These are phyloP conservation scores for Metschnikowia santaceciliae DNA, from an alignment of 805 yeast species.

Conservation along the genomic window DNA sequence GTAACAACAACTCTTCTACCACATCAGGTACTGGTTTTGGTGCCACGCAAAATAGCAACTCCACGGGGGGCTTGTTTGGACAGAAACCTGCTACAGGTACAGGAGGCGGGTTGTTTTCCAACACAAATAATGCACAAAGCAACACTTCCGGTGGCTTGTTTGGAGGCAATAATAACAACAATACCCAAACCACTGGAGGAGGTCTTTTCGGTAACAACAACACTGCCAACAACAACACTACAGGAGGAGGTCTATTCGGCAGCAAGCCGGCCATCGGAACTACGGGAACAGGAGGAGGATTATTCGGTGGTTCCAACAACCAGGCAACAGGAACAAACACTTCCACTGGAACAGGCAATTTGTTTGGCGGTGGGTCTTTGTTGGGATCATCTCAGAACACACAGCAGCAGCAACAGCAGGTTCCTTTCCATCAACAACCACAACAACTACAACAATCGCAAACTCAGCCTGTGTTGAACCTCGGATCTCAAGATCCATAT, in stretches of 20 bases:
- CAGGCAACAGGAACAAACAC: conserved; percentile 13
- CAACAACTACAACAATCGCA: conserved; percentile 18
- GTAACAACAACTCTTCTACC: conserved; percentile 11
- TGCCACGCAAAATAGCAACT: conserved; percentile 16
- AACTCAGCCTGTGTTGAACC: conserved; percentile 15
- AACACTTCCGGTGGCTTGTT: conserved; percentile 34
- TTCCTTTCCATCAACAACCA: conserved; percentile 10
- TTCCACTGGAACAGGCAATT: conserved; percentile 7
- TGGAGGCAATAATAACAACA: conserved; percentile 26
- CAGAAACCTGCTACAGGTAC: conserved; percentile 17
- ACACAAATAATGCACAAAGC: conserved; percentile 8
- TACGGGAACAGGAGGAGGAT: conserved; percentile 14
- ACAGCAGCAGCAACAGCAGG: conserved; percentile 18
- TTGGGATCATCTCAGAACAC: conserved; percentile 20
- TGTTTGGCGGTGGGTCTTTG: conserved; percentile 24
- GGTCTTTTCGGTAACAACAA: conserved; percentile 30
- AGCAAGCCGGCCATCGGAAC: conserved; percentile 11
- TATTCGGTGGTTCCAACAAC: conserved; percentile 20
- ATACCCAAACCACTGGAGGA: conserved; percentile 9
- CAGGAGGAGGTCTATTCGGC: conserved; percentile 19
- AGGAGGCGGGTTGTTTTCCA: conserved; percentile 22
- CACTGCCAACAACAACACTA: conserved; percentile 16
- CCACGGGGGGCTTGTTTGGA: conserved; percentile 33
- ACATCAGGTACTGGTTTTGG: conserved; percentile 13
- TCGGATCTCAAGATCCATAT: conserved; percentile 57